A percentile compares a stretch with the other conserved stretches of the same genome.
phyloP scores from a whole-genome alignment of 2,329 filamentous ascomycete species.

The Coleophoma crateriformis region DNA sequence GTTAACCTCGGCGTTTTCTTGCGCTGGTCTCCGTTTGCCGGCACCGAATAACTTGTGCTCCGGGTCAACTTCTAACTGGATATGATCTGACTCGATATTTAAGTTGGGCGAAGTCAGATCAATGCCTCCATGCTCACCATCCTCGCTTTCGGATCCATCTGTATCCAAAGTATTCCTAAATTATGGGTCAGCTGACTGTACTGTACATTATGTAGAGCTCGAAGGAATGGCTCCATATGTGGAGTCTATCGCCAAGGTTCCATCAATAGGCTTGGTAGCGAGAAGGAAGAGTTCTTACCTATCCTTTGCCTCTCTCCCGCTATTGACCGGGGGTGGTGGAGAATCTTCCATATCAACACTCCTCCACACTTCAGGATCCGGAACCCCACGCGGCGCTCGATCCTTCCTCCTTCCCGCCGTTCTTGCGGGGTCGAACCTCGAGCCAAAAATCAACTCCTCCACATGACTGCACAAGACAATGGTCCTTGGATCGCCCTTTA shows the following conservation, averaged over 20 bases:
- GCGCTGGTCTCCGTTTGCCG: background rate
- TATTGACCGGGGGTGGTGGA: conserved; percentile 20
- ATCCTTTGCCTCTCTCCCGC: background rate
- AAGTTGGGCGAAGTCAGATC: background rate
- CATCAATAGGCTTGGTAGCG: background rate
- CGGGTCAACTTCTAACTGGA: background rate
- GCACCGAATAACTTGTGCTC: background rate
- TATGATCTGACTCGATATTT: background rate
- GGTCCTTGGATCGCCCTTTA: conserved; percentile 45
- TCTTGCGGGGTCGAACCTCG: conserved; percentile 37
- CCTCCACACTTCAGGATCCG: conserved; percentile 32
- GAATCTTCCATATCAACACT: conserved; percentile 41
- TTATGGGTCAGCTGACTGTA: background rate
- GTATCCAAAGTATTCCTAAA: background rate
- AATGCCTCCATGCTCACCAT: background rate
- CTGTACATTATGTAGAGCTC: too few relatives aligned
- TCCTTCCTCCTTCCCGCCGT: conserved; percentile 39
- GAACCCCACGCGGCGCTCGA: conserved; percentile 32
- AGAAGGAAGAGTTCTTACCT: background rate
- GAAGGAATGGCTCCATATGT: too few relatives aligned
- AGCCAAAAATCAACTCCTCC: conserved; percentile 43
- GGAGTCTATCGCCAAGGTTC: too few relatives aligned
- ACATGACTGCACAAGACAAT: conserved; percentile 44
- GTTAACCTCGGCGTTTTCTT: background rate
- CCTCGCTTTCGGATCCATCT: background rate